Conservation (phyloP, 2,329 filamentous ascomycete species). For the Chaetomium strumarium region DNA sequence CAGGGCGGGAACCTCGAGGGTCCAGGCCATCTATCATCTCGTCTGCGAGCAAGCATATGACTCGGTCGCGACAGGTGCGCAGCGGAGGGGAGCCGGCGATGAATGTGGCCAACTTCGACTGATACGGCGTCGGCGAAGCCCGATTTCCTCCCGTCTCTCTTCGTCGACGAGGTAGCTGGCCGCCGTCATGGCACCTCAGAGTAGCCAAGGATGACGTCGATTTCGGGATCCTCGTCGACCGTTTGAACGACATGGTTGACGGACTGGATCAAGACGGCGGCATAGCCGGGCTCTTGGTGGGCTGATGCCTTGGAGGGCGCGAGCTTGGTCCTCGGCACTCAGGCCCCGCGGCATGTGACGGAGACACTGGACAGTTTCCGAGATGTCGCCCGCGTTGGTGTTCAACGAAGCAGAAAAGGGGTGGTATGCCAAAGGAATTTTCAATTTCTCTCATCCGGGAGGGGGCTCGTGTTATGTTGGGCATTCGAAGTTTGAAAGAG, state of each 20-base stretch:
- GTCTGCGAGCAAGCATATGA: slow-evolving; percentile 28
- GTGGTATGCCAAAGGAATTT: no score
- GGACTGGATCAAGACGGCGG: slow-evolving; percentile 17
- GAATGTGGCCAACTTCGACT: slow-evolving; percentile 39
- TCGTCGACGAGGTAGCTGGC: slow-evolving; percentile 23
- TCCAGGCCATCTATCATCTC: slow-evolving; percentile 28
- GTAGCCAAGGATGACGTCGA: slow-evolving; percentile 23
- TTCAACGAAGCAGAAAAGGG: no score
- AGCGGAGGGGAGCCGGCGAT: slow-evolving; percentile 37
- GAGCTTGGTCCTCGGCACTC: slow-evolving; percentile 24
- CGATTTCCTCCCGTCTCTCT: slow-evolving; percentile 4
- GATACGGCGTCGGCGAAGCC: not conserved
- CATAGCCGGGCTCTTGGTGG: slow-evolving; percentile 16
- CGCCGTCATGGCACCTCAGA: slow-evolving; percentile 26
- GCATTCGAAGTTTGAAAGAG: no score
- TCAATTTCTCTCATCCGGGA: no score
- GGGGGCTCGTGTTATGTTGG: no score
- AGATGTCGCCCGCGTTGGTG: no score
- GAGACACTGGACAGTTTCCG: no score
- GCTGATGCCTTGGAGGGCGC: slow-evolving; percentile 16
- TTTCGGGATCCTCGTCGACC: slow-evolving; percentile 23
- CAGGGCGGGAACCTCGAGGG: no score
- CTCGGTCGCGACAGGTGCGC: slow-evolving; percentile 23
- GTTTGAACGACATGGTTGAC: slow-evolving; percentile 20
- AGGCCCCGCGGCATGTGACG: slow-evolving; percentile 22